These are phyloP conservation scores for Backusella tarrabulga DNA, from an alignment of 192 early-diverging fungal species.

Conservation along the genomic window DNA sequence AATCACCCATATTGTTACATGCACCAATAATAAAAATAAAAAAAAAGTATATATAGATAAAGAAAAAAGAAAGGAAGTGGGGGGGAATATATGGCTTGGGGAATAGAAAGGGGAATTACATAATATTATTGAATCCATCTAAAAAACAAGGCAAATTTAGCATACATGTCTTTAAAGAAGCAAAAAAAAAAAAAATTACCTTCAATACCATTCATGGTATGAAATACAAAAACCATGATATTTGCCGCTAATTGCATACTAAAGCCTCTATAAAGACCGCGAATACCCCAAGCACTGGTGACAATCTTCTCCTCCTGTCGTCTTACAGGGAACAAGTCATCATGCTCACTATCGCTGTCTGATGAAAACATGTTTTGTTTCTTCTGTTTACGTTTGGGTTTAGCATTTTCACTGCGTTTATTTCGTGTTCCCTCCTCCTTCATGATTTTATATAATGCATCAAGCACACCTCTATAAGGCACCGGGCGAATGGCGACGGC, in stretches of 20 bases:
- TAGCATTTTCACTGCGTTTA: neutral
- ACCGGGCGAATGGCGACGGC: conserved; percentile 60
- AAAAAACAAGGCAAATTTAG: neutral
- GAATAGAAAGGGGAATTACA: neutral
- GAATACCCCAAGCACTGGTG: conserved; percentile 50
- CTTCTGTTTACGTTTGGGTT: neutral
- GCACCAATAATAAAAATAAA: too few relatives aligned
- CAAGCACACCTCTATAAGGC: conserved; percentile 67
- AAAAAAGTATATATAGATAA: neutral
- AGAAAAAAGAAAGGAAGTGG: neutral
- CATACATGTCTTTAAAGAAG: neutral
- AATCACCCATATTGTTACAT: too few relatives aligned
- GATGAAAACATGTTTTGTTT: conserved; percentile 13
- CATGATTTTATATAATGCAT: conserved; percentile 65
- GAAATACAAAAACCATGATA: conserved; percentile 52
- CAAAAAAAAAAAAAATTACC: conserved; percentile 13
- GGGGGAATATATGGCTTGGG: neutral
- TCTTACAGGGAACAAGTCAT: conserved; percentile 2
- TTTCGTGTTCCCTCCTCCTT: conserved; percentile 63
- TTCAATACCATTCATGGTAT: conserved; percentile 50
- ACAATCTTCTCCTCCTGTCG: neutral
- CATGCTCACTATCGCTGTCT: neutral
- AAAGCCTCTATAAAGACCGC: conserved; percentile 66
- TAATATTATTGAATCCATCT: conserved; percentile 10
- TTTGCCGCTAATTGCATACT: conserved; percentile 57